These are phyloP conservation scores for Trichoderma sp. DNA, from an alignment of 2,329 filamentous ascomycete genomes.

Conservation along the genomic window DNA sequence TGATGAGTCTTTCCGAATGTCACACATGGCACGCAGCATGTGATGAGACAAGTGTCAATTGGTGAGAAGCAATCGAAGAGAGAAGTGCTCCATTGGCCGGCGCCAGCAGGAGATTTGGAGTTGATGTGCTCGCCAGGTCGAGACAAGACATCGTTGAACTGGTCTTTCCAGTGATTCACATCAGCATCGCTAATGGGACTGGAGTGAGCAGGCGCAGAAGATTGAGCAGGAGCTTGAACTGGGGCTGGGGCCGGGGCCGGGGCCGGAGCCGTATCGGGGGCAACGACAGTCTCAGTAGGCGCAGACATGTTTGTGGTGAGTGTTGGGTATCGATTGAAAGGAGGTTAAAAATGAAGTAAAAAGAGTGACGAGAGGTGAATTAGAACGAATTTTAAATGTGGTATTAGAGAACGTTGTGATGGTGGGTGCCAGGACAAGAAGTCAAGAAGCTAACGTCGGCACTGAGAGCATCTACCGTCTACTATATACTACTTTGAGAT, in stretches of 20 bases:
- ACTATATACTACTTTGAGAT: slow-evolving; percentile 14
- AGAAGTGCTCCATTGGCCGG: slow-evolving; percentile 46
- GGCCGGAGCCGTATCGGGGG: not conserved
- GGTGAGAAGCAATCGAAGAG: slow-evolving; percentile 53
- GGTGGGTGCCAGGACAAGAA: not conserved
- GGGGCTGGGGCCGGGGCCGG: not conserved
- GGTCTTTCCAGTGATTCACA: slow-evolving; percentile 49
- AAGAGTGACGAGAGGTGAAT: slow-evolving; percentile 20
- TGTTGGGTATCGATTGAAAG: slow-evolving; percentile 19
- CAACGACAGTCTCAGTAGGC: not conserved
- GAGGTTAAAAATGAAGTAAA: not conserved
- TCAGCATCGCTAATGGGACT: slow-evolving; percentile 49
- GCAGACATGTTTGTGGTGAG: slow-evolving; percentile 17
- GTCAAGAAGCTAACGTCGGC: not conserved
- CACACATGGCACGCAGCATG: slow-evolving; percentile 52
- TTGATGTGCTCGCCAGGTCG: slow-evolving; percentile 49
- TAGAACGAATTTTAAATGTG: not conserved
- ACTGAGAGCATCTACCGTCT: not conserved
- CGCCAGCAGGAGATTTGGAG: slow-evolving; percentile 44
- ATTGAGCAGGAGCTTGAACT: not conserved
- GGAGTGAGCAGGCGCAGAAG: slow-evolving; percentile 27
- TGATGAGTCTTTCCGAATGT: slow-evolving; percentile 56
- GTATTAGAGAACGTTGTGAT: slow-evolving; percentile 13
- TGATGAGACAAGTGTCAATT: slow-evolving; percentile 50
- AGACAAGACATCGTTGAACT: slow-evolving; percentile 50